Evolutionary conservation across 352 stramenopile species (phyloP), one percentile per base, ranked within the genome.

Genomic region (Pythium chondricola): DNA sequence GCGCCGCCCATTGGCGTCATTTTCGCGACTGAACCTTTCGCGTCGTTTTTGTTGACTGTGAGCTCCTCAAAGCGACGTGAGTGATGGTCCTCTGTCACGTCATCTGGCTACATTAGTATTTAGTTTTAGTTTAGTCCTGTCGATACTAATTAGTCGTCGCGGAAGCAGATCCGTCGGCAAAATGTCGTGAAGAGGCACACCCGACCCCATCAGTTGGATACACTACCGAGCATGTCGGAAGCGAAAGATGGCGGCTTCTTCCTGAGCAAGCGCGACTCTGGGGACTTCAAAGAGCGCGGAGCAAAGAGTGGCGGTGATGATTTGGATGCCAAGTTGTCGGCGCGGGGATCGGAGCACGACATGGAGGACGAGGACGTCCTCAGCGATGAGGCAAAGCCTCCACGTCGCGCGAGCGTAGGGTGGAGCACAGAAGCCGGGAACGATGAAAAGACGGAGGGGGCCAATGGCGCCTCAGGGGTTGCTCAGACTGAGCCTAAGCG

Each of bases 331-430:
- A 58, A 54, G 43, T 13, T 33, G 13, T 18, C 36, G 27, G 49
- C 48, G 3, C 49, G 49, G 48, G 43, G 46, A n/a, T 29, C 43
- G 43, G 41, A 52, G 10, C 43, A 55, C 32, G 63, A 76, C 13
- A 38, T 83, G 42, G 74, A 84, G 32, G 69, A 81, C 10, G 67
- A 77, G 14, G 63, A 80, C 43, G 48, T 72, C 17, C 41, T 81
- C 10, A 25, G 18, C 1, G 68, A 79, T 20, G 71, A 76, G 17
- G 61, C 43, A 18, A 79, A 79, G 47, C 74, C 74, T 1, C 75
- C 75, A 10, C 61, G 71, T 13, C 71, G 71, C 29, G 73, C 71
- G 20, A 84, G 73, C 27, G 76, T 88, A n/a, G 73, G 73, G 3
- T 88, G 76, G 73, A 61, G 73, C 6, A 73, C 70, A 7, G 67